Evolutionary conservation across 371 early-diverging fungal genomes (phyloP).

Genomic region (Mortierella sp.): DNA sequence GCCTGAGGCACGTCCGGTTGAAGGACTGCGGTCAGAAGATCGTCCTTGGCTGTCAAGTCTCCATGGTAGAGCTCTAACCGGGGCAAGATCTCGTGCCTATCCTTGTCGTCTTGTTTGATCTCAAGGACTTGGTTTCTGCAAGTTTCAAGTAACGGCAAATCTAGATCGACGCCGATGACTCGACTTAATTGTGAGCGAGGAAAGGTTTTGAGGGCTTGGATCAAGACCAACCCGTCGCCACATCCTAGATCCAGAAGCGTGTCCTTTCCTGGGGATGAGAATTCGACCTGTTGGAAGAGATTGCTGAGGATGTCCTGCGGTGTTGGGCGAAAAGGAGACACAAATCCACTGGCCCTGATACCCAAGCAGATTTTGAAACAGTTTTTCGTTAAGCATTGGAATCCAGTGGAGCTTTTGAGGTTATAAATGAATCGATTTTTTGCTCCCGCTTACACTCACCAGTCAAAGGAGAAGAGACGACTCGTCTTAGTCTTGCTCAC

Average conservation of each 20-base stretch:
- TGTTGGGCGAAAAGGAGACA: conserved; percentile 43
- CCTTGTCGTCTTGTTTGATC: background rate
- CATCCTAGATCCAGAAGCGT: conserved; percentile 35
- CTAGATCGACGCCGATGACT: conserved; percentile 40
- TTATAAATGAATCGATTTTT: too few species aligned
- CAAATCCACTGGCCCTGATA: conserved; percentile 33
- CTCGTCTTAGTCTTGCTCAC: conserved; percentile 10
- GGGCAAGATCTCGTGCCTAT: conserved; percentile 1
- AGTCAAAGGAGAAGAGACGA: conserved; percentile 40
- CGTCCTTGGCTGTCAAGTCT: conserved; percentile 20
- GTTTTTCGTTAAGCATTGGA: too few species aligned
- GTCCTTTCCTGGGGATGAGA: conserved; percentile 6
- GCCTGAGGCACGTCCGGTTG: background rate
- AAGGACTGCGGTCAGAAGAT: conserved; percentile 13
- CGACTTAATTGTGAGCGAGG: conserved; percentile 21
- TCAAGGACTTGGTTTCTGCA: conserved; percentile 9
- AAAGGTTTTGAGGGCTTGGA: conserved; percentile 36
- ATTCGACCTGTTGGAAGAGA: conserved; percentile 27
- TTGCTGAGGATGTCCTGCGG: conserved; percentile 29
- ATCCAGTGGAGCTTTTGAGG: too few species aligned
- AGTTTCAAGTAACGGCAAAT: conserved; percentile 22
- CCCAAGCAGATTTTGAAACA: too few species aligned
- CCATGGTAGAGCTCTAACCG: conserved; percentile 45
- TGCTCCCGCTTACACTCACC: too few species aligned
- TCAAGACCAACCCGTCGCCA: conserved; percentile 42